These are phyloP conservation scores for Stropharia rugosoannulata DNA, from an alignment of 768 basidiomycete genomes.

Conservation along the genomic window DNA sequence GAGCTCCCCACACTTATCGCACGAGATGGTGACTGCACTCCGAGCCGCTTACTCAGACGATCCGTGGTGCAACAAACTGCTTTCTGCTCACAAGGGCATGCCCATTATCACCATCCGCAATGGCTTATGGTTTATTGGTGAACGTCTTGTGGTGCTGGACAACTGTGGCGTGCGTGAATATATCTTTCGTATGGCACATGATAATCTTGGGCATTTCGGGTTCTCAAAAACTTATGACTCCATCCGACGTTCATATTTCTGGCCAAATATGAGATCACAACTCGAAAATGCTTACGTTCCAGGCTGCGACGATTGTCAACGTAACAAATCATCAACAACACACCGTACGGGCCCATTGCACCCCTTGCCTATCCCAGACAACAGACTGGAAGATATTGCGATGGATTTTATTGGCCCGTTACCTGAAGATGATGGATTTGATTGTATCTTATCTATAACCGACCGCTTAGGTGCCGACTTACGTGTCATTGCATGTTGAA, in stretches of 20 bases:
- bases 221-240: conserved; percentile 26
- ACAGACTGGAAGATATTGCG: conserved; percentile 16
- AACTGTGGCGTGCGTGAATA: conserved; percentile 17
- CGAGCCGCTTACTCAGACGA: too few species aligned
- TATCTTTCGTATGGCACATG: conserved; percentile 27
- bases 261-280: conserved; percentile 32
- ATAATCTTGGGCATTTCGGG: conserved; percentile 32
- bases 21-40: too few species aligned
- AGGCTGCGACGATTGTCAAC: conserved; percentile 29
- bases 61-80: conserved; percentile 4
- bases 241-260: conserved; percentile 24
- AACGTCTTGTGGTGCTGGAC: conserved; percentile 18
- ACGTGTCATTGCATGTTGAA: conserved; percentile 6
- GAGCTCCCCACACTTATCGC: too few species aligned
- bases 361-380: conserved; percentile 24
- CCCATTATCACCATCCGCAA: not conserved
- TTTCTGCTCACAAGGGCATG: not conserved
- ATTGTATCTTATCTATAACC: conserved; percentile 21
- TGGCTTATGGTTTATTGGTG: conserved; percentile 22
- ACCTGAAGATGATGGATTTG: conserved; percentile 25
- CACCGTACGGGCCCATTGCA: conserved; percentile 27
- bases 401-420: conserved; percentile 37
- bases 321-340: conserved; percentile 29
- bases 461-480: conserved; percentile 13
- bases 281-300: conserved; percentile 31